Evolutionary conservation across 75 land plant genomes (phyloP), one percentile per base, ranked within the genome.

Genomic region (Picea sitchensis): DNA sequence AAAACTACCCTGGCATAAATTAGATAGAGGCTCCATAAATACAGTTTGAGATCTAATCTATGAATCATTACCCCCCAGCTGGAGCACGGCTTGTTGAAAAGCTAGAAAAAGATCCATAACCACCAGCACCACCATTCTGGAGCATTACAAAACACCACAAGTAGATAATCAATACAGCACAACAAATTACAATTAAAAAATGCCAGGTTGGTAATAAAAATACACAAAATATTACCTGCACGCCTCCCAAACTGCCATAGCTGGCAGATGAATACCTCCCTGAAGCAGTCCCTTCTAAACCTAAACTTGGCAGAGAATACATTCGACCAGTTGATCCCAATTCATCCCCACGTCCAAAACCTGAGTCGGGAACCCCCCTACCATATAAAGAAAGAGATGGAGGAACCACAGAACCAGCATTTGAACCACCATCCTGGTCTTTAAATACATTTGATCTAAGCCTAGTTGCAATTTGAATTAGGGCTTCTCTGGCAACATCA

Each of bases 391-490:
- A 63, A 4, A 78, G 23, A 32, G 73, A 23, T 8, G 41, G 34
- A 9, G 67, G 79, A 9, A 76, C 77, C 21, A 56, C 71, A 76
- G 38, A 60, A 26, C 11, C n/a, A 56, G 77, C 65, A 76, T 13
- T 44, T 71, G 74, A 56, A 9, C 74, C 93, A 18, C 77, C 84
- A 23, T 91, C 92, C 54, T 9, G 9, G 56, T 51, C 56, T 77
- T 76, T 88, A 79, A 91, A 87, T 5, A 81, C 79, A 82, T 95
- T 92, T 44, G 79, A 90, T 61, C 98, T 90, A 1, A 98, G 84
- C 83, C 94, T 91, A n/a, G 90, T 71, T 60, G 88, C 83, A 83
- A 98, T 89, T 82, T 93, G 96, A 36, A 90, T 77, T 61, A 98
- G 85, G 3, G 99, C 99, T 77, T 96, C 96, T 77, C 94, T 86